Conservation (phyloP, 2,329 filamentous ascomycete species). For the Aspergillus melleus region DNA sequence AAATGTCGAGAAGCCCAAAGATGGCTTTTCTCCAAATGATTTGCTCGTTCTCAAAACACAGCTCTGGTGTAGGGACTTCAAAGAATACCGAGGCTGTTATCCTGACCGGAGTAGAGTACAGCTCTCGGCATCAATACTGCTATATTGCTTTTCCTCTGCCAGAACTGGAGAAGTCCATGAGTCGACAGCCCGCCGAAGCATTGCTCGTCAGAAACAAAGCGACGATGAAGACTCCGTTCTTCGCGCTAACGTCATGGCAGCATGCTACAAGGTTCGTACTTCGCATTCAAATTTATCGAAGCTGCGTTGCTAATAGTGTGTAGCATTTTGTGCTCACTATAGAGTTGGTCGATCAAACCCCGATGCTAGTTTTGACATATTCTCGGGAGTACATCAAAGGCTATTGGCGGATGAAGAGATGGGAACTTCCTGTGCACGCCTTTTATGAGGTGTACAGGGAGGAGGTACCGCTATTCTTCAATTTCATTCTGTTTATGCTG, state of each 20-base stretch:
- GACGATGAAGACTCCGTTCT: background rate
- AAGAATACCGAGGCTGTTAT: conserved; percentile 12
- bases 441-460: conserved; percentile 21
- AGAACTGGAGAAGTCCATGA: conserved; percentile 13
- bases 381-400: conserved; percentile 15
- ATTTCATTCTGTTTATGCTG: conserved; percentile 16
- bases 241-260: conserved; percentile 9
- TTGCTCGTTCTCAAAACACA: conserved; percentile 15
- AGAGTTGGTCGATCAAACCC: background rate
- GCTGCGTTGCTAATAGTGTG: conserved; percentile 1
- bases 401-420: conserved; percentile 15
- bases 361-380: conserved; percentile 20
- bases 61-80: conserved; percentile 15
- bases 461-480: conserved; percentile 17
- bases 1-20: conserved; percentile 12
- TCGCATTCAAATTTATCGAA: background rate
- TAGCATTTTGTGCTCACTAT: conserved; percentile 18
- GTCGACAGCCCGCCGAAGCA: conserved; percentile 8
- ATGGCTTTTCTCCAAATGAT: conserved; percentile 15
- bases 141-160: conserved; percentile 17
- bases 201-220: conserved; percentile 3
- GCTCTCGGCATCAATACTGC: conserved; percentile 8
- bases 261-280: conserved; percentile 15
- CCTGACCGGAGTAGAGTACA: conserved; percentile 13
- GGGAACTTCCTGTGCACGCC: conserved; percentile 14